phyloP scores from a whole-genome alignment of 495 filamentous ascomycete genomes.

The Tirmania nivea region DNA sequence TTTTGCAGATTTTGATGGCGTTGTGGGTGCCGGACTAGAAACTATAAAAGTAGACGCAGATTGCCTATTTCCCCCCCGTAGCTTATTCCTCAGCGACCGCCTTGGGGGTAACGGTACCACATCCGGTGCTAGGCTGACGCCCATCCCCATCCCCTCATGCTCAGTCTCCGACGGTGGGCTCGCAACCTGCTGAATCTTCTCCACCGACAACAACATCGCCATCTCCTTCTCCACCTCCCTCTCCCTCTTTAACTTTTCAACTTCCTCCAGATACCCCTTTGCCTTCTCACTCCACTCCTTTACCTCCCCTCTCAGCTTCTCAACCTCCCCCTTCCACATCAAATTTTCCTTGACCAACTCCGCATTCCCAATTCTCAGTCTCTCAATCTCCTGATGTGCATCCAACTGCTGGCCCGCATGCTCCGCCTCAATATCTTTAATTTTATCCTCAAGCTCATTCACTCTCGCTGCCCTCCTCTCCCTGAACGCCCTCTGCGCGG shows the following conservation, averaged over 20 bases:
- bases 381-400: slow-evolving; percentile 27
- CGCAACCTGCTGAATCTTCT: background rate
- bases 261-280: background rate
- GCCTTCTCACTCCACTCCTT: slow-evolving; percentile 1
- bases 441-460: slow-evolving; percentile 64
- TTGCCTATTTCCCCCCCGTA: background rate
- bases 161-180: background rate
- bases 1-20: background rate
- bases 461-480: slow-evolving; percentile 68
- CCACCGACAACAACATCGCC: slow-evolving; percentile 1
- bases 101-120: background rate
- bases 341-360: slow-evolving; percentile 12
- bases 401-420: slow-evolving; percentile 26
- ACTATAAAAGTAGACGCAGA: too few species aligned
- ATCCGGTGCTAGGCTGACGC: background rate
- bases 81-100: background rate
- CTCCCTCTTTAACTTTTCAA: background rate
- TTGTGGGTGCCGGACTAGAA: too few species aligned
- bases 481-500: slow-evolving; percentile 80
- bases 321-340: slow-evolving; percentile 13
- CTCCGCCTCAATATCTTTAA: slow-evolving; percentile 40
- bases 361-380: slow-evolving; percentile 20
- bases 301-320: slow-evolving; percentile 6
- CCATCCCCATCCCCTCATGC: background rate
- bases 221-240: background rate